Base-by-base conservation (phyloP, 1,284 basidiomycete species). In the Trametes polyzona region DNA sequence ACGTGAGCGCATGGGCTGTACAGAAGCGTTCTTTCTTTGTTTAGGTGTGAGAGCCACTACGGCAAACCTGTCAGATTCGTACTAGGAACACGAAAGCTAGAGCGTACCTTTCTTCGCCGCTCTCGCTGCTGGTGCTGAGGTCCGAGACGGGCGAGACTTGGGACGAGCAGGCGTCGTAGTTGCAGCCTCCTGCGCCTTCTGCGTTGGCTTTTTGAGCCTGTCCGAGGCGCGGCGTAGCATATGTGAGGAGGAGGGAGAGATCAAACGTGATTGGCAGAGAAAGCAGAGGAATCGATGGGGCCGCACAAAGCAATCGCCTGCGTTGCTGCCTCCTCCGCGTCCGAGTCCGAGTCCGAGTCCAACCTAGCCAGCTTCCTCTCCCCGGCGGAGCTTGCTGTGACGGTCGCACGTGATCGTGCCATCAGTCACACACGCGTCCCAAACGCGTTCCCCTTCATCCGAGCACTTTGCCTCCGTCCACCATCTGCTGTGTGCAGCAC, bases 191-290 rank as follows among this genome's bases (percentile, higher is more conserved):
- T n/a, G 12, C 17, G 36, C 36, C 23, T 26, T 40, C 10, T 24
- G 24, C 12, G 53, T 21, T 7, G 40, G 46, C 53, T 10, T 53
- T 53, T 53, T 53, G 44, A 53, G 35, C 21, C 52, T 40, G 26
- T 26, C 14, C 1, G 43, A 43, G 40, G 17, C 35, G 33, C 24
- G 36, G 33, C 30, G 33, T 37, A 14, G 12, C 14, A 6, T 6
- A 14, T 37, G 9, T 9, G 26, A 30, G 24, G 21, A 14, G n/a
- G 29, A 11, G 41, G 5, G 24, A 32, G 21, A 12, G 37, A 33
- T 16, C 33, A 52, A 53, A 37, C 35, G 43, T 36, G 52, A 40
- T 53, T 53, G 52, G n/a, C 17, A 14, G 10, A 11, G 24, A 47
- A 52, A 52, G 42, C 16, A n/a, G 7, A 37, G 19, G 26, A 10